A percentile compares a stretch with the other conserved stretches of the same genome.
Conservation (phyloP, 345 rosid species). For the Draba incana region DNA sequence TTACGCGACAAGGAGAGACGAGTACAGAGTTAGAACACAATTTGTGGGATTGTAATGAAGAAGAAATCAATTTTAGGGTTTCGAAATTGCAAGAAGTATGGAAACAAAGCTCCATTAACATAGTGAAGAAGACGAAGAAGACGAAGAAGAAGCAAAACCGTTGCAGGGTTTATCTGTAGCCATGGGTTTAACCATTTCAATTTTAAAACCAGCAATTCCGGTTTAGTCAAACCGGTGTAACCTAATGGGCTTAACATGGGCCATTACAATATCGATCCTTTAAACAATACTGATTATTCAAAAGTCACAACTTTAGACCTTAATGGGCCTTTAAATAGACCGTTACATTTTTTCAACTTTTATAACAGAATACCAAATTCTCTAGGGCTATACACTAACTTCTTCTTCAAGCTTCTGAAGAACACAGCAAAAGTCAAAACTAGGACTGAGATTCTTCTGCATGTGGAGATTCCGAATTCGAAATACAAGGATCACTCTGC, state of each 20-base stretch:
- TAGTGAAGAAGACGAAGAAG: slow-evolving; percentile 27
- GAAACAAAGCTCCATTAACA: slow-evolving; percentile 31
- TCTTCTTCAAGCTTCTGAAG: slow-evolving; percentile 21
- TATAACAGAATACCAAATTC: background rate
- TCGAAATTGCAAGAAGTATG: slow-evolving; percentile 23
- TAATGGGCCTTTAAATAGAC: background rate
- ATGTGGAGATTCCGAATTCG: slow-evolving; percentile 30
- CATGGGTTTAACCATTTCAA: slow-evolving; percentile 19
- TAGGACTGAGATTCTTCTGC: slow-evolving; percentile 29
- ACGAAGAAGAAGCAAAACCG: background rate
- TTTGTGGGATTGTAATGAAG: slow-evolving; percentile 3
- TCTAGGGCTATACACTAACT: slow-evolving; percentile 33
- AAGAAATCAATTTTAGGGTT: slow-evolving; percentile 12
- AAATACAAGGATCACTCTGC: slow-evolving; percentile 37
- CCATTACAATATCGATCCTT: background rate
- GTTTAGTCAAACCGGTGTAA: slow-evolving; percentile 8
- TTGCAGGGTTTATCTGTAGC: slow-evolving; percentile 41
- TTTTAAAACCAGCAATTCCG: slow-evolving; percentile 8
- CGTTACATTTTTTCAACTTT: background rate
- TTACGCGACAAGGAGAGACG: slow-evolving; percentile 35
- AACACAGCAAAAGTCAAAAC: background rate
- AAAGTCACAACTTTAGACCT: background rate
- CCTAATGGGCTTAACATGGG: slow-evolving; percentile 5
- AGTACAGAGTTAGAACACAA: slow-evolving; percentile 10
- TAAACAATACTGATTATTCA: background rate